phyloP scores from a whole-genome alignment of 805 yeast species.

The Nakazawaea peltata region DNA sequence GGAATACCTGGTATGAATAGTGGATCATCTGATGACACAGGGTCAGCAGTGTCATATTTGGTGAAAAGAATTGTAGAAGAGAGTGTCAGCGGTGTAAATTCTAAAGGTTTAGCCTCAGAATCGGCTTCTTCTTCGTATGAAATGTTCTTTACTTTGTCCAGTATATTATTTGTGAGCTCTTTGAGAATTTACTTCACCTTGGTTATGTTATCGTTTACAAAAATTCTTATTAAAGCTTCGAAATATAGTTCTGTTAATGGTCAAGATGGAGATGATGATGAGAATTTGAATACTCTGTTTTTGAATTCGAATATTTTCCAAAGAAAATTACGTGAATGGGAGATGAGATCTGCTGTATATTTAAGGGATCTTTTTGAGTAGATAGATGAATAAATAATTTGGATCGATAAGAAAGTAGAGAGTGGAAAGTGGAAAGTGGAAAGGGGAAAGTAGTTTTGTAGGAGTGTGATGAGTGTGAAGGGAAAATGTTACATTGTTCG shows the following conservation, averaged over 20 bases:
- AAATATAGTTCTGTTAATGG: slow-evolving; percentile 18
- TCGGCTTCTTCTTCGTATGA: slow-evolving; percentile 58
- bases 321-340: slow-evolving; percentile 8
- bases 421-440: too few species aligned
- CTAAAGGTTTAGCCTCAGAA: slow-evolving; percentile 29
- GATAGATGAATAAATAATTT: background rate
- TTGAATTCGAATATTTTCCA: slow-evolving; percentile 6
- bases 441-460: too few species aligned
- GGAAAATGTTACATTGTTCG: too few species aligned
- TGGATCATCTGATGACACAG: background rate
- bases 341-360: slow-evolving; percentile 1
- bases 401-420: too few species aligned
- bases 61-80: slow-evolving; percentile 9
- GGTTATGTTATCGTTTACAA: slow-evolving; percentile 51
- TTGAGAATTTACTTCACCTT: slow-evolving; percentile 54
- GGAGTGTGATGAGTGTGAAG: too few species aligned
- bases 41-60: background rate
- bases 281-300: slow-evolving; percentile 2
- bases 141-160: slow-evolving; percentile 45
- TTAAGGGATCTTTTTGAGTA: slow-evolving; percentile 1
- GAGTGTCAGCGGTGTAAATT: slow-evolving; percentile 7
- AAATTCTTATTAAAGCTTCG: slow-evolving; percentile 41
- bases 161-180: slow-evolving; percentile 38
- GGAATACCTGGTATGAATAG: background rate
- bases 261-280: slow-evolving; percentile 1